Evolutionary conservation across 352 stramenopile species (phyloP), one percentile per base, ranked within the genome.

Genomic region (Globisporangium orthogonon): DNA sequence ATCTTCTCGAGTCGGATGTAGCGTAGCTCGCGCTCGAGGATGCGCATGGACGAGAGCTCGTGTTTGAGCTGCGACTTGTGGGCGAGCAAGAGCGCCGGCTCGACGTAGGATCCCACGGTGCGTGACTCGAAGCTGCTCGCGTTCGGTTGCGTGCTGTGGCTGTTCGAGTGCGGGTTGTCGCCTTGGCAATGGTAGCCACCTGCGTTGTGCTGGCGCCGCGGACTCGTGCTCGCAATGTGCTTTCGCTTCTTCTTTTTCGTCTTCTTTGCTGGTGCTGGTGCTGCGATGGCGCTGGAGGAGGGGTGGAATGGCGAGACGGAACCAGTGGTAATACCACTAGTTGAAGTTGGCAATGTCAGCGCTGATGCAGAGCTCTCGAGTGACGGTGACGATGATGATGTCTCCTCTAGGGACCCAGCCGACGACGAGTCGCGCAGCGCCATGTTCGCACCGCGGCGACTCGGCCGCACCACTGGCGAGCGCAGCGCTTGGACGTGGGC

Each of bases 381-480:
- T 10, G 65, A 35, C 54, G 65, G 58, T 23, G 23, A 23, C 23
- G 23, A 23, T 23, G 23, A 23, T 14, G 40, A 45, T 45, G 40
- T 17, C 40, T 45, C 13, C 40, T 18, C 6, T 45, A n/a, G 40
- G 3, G 15, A 45, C 11, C 9, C 17, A 45, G 54, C 43, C 45
- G 50, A 29, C 7, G 56, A 18, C 35, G 60, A 41, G 40, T 30
- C 23, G 33, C 31, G 52, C n/a, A 58, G 29, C 33, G 23, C 43
- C 54, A n/a, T 41, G 56, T 10, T 44, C 53, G 14, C 23, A 3
- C 17, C 9, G 15, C 70, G 68, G 23, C 69, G 77, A 65, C 80
- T 90, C 3, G 77, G 80, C 5, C 78, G 74, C 44, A 74, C 60
- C 2, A 87, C 71, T 10, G 78, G 71, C 40, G 75, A 81, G 40